These are phyloP conservation scores for Cystobasidiaceae sp. DNA, from an alignment of 1,284 basidiomycete species.

Conservation along the genomic window DNA sequence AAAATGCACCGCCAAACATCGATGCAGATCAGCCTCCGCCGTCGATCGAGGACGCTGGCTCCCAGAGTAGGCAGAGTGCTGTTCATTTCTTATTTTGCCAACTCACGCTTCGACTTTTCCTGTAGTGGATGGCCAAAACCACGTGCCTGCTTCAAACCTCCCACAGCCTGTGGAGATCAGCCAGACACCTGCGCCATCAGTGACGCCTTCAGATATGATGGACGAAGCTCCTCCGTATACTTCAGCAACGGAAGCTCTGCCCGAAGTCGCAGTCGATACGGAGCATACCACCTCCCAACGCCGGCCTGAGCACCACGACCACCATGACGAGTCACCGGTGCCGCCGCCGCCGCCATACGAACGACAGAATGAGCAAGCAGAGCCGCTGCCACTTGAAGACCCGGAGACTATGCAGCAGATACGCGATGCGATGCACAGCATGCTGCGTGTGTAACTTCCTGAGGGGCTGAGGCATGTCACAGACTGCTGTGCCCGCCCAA, in stretches of 20 bases:
- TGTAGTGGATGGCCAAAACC: constrained; percentile 2
- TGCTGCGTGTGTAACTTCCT: background rate
- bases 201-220: background rate
- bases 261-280: background rate
- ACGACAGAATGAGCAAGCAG: background rate
- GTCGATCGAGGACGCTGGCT: constrained; percentile 16
- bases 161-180: background rate
- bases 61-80: background rate
- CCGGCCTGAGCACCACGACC: background rate
- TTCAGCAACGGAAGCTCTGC: background rate
- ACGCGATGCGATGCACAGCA: background rate
- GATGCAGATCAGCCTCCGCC: constrained; percentile 26
- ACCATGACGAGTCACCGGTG: background rate
- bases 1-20: constrained; percentile 23
- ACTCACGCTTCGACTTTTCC: no score
- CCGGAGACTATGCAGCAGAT: background rate
- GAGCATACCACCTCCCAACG: background rate
- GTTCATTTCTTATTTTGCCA: no score
- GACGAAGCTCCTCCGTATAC: constrained; percentile 27
- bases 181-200: background rate
- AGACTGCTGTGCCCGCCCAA: no score
- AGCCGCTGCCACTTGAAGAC: background rate
- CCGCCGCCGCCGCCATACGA: constrained; percentile 18
- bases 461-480: no score
- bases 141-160: background rate